A percentile compares a stretch with the other conserved stretches of the same genome.
Evolutionary conservation across 306 rosid genomes (phyloP).

Genomic region (Vachellia pachyceras): DNA sequence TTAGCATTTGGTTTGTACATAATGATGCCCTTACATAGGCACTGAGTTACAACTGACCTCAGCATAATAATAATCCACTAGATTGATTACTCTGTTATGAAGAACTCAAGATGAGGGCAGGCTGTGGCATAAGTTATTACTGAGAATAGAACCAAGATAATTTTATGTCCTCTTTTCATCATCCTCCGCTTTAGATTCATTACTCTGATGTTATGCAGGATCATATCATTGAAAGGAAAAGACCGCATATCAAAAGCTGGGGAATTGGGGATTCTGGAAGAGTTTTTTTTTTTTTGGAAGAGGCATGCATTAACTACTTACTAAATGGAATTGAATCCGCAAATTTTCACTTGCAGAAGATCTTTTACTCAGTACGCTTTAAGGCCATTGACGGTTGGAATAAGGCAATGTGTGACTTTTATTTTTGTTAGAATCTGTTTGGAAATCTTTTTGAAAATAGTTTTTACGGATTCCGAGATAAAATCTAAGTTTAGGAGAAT

Average conservation of each 20-base stretch:
- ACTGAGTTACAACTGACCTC: conserved; percentile 47
- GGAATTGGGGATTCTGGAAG: no score
- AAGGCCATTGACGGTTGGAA: no score
- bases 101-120: conserved; percentile 5
- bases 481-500: no score
- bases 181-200: not conserved
- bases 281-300: no score
- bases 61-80: conserved; percentile 31
- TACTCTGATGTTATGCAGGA: not conserved
- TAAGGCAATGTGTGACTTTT: no score
- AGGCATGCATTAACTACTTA: no score
- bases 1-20: conserved; percentile 70
- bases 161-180: conserved; percentile 5
- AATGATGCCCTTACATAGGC: conserved; percentile 47
- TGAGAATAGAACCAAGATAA: conserved; percentile 14
- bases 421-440: no score
- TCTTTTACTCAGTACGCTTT: no score
- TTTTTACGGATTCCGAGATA: no score
- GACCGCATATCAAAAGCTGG: not conserved
- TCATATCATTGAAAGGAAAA: not conserved
- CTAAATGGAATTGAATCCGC: no score
- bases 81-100: conserved; percentile 35
- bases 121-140: not conserved
- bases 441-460: no score
- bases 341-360: no score